phyloP scores from a whole-genome alignment of 1,139 yeast genomes.

The Torulaspora pretoriensis region DNA sequence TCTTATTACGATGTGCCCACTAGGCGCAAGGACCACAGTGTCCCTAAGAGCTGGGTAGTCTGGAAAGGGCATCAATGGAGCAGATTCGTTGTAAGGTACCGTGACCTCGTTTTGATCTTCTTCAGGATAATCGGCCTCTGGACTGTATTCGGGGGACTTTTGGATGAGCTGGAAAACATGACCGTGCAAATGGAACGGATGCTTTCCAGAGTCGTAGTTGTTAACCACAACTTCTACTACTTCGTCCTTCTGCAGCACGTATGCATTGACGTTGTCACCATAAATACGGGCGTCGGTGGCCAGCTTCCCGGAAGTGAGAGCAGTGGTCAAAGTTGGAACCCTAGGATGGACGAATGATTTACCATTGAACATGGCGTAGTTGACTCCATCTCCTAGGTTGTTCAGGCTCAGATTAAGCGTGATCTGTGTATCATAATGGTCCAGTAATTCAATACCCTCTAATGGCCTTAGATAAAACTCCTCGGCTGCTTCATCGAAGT shows the following conservation, averaged over 20 bases:
- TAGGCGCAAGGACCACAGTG: slow-evolving; percentile 58
- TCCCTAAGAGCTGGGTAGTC: slow-evolving; percentile 62
- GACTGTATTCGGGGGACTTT: slow-evolving; percentile 47
- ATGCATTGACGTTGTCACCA: slow-evolving; percentile 64
- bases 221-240: slow-evolving; percentile 64
- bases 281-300: slow-evolving; percentile 51
- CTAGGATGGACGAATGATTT: slow-evolving; percentile 59
- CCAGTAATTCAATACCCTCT: slow-evolving; percentile 41
- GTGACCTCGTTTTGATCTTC: slow-evolving; percentile 41
- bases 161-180: slow-evolving; percentile 67
- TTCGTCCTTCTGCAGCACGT: slow-evolving; percentile 57
- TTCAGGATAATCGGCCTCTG: slow-evolving; percentile 41
- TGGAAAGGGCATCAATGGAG: slow-evolving; percentile 46
- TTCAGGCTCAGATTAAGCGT: slow-evolving; percentile 60
- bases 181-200: slow-evolving; percentile 82
- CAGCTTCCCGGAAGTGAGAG: slow-evolving; percentile 46
- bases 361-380: slow-evolving; percentile 72
- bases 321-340: slow-evolving; percentile 62
- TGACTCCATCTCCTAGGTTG: slow-evolving; percentile 66
- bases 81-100: slow-evolving; percentile 47
- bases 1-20: slow-evolving; percentile 62
- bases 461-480: slow-evolving; percentile 56
- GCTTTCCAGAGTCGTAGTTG: slow-evolving; percentile 69
- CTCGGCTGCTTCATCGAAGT: slow-evolving; percentile 41
- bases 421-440: slow-evolving; percentile 59